These are phyloP conservation scores for Schizonepeta tenuifolia DNA, from an alignment of 257 asterid genomes.

Conservation along the genomic window DNA sequence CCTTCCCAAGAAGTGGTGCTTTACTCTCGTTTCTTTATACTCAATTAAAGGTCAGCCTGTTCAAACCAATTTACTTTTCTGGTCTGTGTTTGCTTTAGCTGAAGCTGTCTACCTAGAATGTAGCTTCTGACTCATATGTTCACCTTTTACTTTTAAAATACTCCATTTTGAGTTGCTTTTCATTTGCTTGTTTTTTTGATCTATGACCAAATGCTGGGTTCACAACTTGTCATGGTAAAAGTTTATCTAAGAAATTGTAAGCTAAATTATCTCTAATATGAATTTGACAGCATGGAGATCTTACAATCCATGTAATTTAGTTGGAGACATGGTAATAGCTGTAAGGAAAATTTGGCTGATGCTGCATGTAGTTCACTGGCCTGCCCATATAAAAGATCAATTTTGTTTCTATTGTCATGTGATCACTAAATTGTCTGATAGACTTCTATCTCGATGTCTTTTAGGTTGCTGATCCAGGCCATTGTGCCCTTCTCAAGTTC, in stretches of 20 bases:
- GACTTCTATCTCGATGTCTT: slow-evolving; percentile 30
- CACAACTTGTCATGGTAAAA: slow-evolving; percentile 1
- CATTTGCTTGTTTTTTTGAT: slow-evolving; percentile 22
- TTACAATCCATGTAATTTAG: slow-evolving; percentile 23
- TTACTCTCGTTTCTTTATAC: slow-evolving; percentile 77
- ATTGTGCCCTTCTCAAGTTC: slow-evolving; percentile 77
- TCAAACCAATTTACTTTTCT: slow-evolving; percentile 14
- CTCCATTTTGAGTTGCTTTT: slow-evolving; percentile 29
- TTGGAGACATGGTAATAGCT: slow-evolving; percentile 23
- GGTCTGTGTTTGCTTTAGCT: slow-evolving; percentile 31
- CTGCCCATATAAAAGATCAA: slow-evolving; percentile 1
- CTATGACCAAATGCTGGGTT: slow-evolving; percentile 17
- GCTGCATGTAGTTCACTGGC: slow-evolving; percentile 23
- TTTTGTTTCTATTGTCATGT: slow-evolving; percentile 18
- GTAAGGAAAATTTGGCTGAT: slow-evolving; percentile 6
- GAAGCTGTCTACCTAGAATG: slow-evolving; percentile 25
- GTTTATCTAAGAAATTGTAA: slow-evolving; percentile 4
- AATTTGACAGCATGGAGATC: slow-evolving; percentile 25
- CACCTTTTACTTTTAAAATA: slow-evolving; percentile 11
- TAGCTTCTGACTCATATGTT: slow-evolving; percentile 25
- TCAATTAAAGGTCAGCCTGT: slow-evolving; percentile 77
- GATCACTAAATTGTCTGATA: slow-evolving; percentile 28
- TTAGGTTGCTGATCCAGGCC: slow-evolving; percentile 90
- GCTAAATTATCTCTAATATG: slow-evolving; percentile 1
- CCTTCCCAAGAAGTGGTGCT: slow-evolving; percentile 81